phyloP scores from a whole-genome alignment of 192 early-diverging fungal species.

The Backusella sp. region DNA sequence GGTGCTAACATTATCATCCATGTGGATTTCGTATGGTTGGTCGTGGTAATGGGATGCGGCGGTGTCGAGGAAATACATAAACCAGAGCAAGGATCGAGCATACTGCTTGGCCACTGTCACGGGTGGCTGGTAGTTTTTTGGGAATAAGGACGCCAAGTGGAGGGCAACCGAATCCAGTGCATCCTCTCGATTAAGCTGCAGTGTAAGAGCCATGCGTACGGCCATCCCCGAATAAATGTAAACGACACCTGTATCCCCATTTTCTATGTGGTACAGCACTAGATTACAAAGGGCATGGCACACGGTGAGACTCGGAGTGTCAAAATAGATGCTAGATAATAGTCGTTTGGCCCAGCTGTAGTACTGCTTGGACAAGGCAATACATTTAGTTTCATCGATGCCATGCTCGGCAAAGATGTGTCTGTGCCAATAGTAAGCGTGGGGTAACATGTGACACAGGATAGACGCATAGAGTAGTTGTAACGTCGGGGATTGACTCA shows the following conservation, averaged over 20 bases:
- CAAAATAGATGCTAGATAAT: constrained; percentile 30
- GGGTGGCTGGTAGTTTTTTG: neutral
- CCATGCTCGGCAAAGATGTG: constrained; percentile 12
- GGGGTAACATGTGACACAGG: constrained; percentile 31
- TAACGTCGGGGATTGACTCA: neutral
- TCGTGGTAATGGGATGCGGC: constrained; percentile 34
- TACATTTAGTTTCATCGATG: constrained; percentile 15
- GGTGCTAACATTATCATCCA: constrained; percentile 14
- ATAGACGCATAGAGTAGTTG: constrained; percentile 30
- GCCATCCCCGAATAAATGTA: constrained; percentile 39
- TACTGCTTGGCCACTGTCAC: constrained; percentile 12
- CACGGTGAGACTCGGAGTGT: constrained; percentile 21
- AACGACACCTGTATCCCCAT: constrained; percentile 27
- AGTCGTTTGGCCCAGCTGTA: constrained; percentile 30
- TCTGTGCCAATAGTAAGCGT: constrained; percentile 34
- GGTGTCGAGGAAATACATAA: constrained; percentile 35
- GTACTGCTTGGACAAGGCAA: constrained; percentile 23
- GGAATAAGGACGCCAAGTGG: constrained; percentile 7
- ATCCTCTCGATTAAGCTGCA: constrained; percentile 28
- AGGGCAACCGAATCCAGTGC: constrained; percentile 11
- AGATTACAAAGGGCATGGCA: constrained; percentile 33
- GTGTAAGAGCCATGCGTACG: constrained; percentile 30
- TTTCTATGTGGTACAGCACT: constrained; percentile 35
- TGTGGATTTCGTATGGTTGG: constrained; percentile 30
- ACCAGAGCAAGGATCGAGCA: constrained; percentile 30